These are phyloP conservation scores for Cucurbita ficifolia DNA, from an alignment of 306 rosid species.

Conservation along the genomic window DNA sequence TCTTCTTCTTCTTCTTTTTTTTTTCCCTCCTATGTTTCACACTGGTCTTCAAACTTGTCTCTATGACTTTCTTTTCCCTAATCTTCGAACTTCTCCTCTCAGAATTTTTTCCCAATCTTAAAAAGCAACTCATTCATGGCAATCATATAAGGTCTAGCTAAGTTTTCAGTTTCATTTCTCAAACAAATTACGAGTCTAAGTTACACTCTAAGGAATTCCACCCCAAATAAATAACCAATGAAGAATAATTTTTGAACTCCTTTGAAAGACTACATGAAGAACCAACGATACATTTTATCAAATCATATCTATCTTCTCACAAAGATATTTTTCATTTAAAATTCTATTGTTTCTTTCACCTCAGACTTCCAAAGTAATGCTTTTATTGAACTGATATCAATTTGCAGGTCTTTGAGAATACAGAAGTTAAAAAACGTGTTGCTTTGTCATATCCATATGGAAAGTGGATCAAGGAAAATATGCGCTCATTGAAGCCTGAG, in stretches of 20 bases:
- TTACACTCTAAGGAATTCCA: not conserved
- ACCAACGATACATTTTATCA: not conserved
- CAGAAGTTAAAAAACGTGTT: constrained; percentile 87
- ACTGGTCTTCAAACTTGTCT: not conserved
- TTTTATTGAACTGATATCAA: constrained; percentile 7
- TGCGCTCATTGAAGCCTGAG: constrained; percentile 57
- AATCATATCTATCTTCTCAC: not conserved
- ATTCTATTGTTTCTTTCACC: not conserved
- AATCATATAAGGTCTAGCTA: not conserved
- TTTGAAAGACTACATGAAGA: not conserved
- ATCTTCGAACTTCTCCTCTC: not conserved
- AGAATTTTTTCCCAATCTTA: not conserved
- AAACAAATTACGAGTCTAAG: not conserved
- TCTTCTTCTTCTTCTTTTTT: not conserved
- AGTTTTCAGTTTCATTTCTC: not conserved
- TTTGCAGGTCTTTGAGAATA: constrained; percentile 87
- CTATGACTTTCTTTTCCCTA: not conserved
- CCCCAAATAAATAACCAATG: not conserved
- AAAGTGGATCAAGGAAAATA: constrained; percentile 74
- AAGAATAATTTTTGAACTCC: not conserved
- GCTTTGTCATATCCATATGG: constrained; percentile 83
- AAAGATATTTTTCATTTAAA: not conserved
- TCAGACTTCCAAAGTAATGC: not conserved
- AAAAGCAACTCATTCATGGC: not conserved
- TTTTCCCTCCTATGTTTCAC: too few species aligned